Percentiles rank a stretch among this genome's conserved stretches.
Evolutionary conservation across 2,329 filamentous ascomycete genomes (phyloP).

Genomic region (Lachnellula suecica): DNA sequence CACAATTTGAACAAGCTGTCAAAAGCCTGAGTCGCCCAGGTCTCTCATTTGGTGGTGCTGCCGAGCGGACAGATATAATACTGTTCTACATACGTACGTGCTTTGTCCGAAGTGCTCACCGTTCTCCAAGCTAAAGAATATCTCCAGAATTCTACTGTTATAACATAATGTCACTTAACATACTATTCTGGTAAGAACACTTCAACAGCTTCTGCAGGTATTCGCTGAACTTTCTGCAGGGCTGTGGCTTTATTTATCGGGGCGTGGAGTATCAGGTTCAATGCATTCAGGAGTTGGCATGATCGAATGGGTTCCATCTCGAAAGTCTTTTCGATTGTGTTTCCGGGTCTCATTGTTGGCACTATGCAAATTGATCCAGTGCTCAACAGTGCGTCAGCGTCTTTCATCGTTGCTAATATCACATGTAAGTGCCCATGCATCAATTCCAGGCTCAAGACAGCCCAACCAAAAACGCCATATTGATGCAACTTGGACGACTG

Average conservation of each 20-base stretch:
- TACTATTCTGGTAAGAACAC: constrained; percentile 43
- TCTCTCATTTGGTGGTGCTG: constrained; percentile 42
- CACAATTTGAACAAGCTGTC: constrained; percentile 37
- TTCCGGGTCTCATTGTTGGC: constrained; percentile 37
- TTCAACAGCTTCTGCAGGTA: neutral
- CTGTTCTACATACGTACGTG: constrained; percentile 49
- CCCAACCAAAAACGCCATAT: no score
- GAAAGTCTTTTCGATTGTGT: constrained; percentile 37
- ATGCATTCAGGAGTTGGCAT: constrained; percentile 28
- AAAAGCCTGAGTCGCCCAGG: constrained; percentile 38
- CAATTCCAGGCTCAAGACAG: neutral
- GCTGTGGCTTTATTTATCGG: constrained; percentile 37
- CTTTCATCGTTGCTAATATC: constrained; percentile 38
- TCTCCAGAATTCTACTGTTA: constrained; percentile 48
- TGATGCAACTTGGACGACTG: no score
- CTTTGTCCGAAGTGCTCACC: constrained; percentile 4
- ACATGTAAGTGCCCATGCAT: constrained; percentile 33
- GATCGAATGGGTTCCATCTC: constrained; percentile 28
- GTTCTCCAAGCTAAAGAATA: neutral
- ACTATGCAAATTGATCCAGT: constrained; percentile 33
- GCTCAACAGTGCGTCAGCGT: constrained; percentile 27
- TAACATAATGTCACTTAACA: constrained; percentile 46
- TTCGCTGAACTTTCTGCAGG: constrained; percentile 27
- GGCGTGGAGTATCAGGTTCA: constrained; percentile 32
- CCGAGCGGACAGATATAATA: constrained; percentile 40